Base-by-base conservation (phyloP, 805 yeast species). In the Saccharomyces jurei region DNA sequence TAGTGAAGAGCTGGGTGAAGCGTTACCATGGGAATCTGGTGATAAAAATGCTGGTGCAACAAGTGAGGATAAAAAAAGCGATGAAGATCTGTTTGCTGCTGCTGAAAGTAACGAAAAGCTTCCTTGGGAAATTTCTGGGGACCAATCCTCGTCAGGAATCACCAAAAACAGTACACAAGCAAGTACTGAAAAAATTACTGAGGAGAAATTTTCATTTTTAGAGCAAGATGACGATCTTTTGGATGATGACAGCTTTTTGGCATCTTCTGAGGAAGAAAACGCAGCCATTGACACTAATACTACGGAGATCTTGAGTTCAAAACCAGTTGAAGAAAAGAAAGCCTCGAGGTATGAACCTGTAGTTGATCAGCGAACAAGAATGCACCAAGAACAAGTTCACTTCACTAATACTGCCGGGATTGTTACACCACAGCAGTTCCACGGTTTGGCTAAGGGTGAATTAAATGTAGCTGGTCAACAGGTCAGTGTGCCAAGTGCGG, bases 171-270 rank as follows among this genome's bases (percentile, higher is more conserved):
- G 50, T n/a, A 27, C 17, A 22, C 26, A 46, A 10, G 13, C 11
- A 14, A 52, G 48, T 41, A 41, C 56, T 28, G 48, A 50, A 29
- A 27, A 49, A 25, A 50, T 50, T 2, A 67, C 65, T 41, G 76
- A 68, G 21, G 78, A 75, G 41, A 78, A 76, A 48, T 67, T 75
- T 47, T 70, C 72, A 8, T 74, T 75, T 52, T 63, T 77, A 41
- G 77, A 74, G 41, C 71, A 71, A 6, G 81, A 77, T 54, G 77
- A 74, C 53, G 81, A 77, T 30, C 60, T 76, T 2, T 61, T 78
- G 54, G 81, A 75, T 54, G 79, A 75, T 52, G 77, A 64, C 29
- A 68, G 70, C 55, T 63, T 63, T 36, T 51, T 68, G 26, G 67
- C 60, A 22, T 63, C 71, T 22, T 71, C 70, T 53, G 70, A 66